These are phyloP conservation scores for Rhododendron kiyosumense DNA, from an alignment of 148 eudicot species.

Conservation along the genomic window DNA sequence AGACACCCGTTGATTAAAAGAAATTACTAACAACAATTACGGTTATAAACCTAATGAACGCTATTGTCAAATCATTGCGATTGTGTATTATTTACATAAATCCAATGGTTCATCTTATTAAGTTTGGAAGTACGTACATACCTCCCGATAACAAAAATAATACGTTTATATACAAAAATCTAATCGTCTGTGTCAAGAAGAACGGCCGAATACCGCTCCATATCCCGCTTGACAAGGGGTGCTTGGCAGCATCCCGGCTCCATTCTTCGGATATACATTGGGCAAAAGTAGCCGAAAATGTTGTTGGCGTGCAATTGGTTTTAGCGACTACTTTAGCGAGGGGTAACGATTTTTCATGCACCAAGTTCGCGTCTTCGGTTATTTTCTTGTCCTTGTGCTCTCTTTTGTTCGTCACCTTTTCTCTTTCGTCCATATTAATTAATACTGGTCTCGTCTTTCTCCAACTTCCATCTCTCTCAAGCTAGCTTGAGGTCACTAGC, in stretches of 20 bases:
- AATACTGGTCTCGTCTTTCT: not conserved
- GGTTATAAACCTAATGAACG: no score
- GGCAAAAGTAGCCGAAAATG: conserved; percentile 3
- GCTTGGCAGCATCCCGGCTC: not conserved
- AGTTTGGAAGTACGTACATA: no score
- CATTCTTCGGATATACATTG: not conserved
- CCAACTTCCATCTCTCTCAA: no score
- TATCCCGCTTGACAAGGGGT: no score
- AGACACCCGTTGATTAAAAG: no score
- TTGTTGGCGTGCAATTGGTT: not conserved
- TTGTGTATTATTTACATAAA: no score
- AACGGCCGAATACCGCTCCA: accelerated
- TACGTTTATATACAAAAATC: no score
- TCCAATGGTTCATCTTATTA: no score
- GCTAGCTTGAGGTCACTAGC: not conserved
- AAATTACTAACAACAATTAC: no score
- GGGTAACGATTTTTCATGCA: conserved; percentile 8
- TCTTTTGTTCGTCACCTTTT: not conserved
- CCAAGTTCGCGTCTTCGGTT: conserved; percentile 22
- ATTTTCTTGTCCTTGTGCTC: not conserved
- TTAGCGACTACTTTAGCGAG: not conserved
- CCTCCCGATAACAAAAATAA: no score
- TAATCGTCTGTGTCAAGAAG: no score
- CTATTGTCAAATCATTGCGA: no score
- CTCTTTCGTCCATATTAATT: not conserved